These are phyloP conservation scores for Sporisorium sorghi DNA, from an alignment of 1,284 basidiomycete genomes.

Conservation along the genomic window DNA sequence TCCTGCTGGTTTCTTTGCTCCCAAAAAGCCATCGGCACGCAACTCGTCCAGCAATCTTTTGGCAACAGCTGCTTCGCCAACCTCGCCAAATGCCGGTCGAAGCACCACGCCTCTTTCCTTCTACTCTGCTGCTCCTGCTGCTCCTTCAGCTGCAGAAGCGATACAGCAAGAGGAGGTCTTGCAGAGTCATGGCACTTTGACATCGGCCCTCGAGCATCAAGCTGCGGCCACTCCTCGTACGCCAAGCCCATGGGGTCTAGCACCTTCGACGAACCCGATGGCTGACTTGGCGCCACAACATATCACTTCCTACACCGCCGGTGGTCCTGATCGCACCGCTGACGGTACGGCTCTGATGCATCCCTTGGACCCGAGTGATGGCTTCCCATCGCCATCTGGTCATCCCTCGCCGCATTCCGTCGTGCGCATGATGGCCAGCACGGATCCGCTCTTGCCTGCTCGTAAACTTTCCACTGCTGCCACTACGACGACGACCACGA, in stretches of 20 bases:
- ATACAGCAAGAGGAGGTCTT: conserved; percentile 23
- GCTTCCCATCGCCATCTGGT: conserved; percentile 10
- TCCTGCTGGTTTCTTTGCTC: conserved; percentile 56
- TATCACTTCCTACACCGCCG: not conserved
- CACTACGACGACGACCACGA: not conserved
- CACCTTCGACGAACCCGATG: conserved; percentile 9
- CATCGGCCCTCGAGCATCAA: conserved; percentile 9
- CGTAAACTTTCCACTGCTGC: conserved; percentile 11
- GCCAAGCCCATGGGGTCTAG: conserved; percentile 31
- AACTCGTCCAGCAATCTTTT: conserved; percentile 31
- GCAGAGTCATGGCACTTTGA: conserved; percentile 4
- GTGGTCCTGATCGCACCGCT: not conserved
- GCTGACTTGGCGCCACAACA: conserved; percentile 12
- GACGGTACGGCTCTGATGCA: conserved; percentile 1
- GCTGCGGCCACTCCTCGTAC: conserved; percentile 2
- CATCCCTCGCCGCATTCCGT: conserved; percentile 36
- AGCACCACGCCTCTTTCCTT: conserved; percentile 39
- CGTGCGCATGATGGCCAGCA: conserved; percentile 43
- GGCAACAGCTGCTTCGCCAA: conserved; percentile 4
- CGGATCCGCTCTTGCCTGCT: conserved; percentile 34
- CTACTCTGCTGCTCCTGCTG: conserved; percentile 9
- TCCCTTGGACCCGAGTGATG: conserved; percentile 21
- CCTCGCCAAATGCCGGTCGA: conserved; percentile 2
- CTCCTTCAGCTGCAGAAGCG: not conserved
- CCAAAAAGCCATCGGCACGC: conserved; percentile 43